These are phyloP conservation scores for Ophiosphaerella herpotricha DNA, from an alignment of 2,329 filamentous ascomycete genomes.

Conservation along the genomic window DNA sequence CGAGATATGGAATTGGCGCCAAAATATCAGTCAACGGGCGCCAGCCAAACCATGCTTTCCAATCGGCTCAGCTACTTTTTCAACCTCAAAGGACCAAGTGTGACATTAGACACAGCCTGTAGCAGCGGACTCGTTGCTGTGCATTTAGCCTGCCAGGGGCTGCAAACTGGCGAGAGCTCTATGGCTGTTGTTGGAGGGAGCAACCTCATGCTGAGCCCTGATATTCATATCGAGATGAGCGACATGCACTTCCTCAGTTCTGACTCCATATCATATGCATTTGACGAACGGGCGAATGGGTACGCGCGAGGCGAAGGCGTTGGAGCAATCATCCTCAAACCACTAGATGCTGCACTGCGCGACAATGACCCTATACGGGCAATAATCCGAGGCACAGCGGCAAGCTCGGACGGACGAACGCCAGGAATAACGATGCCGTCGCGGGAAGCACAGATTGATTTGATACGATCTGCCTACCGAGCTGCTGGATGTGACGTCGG, in stretches of 20 bases:
- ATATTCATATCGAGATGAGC: conserved; percentile 15
- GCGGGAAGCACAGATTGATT: conserved; percentile 51
- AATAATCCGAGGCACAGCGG: conserved; percentile 31
- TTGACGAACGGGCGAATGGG: conserved; percentile 62
- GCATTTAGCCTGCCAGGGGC: conserved; percentile 30
- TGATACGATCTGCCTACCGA: conserved; percentile 40
- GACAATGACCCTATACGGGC: conserved; percentile 36
- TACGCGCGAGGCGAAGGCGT: conserved; percentile 69
- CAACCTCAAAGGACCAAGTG: conserved; percentile 23
- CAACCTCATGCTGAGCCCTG: conserved; percentile 26
- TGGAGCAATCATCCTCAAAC: conserved; percentile 32
- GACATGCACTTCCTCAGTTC: conserved; percentile 27
- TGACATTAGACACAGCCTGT: conserved; percentile 32
- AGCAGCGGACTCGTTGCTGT: conserved; percentile 21
- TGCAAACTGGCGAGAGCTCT: conserved; percentile 27
- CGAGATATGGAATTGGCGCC: conserved; percentile 16
- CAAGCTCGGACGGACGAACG: conserved; percentile 23
- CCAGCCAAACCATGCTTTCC: conserved; percentile 11
- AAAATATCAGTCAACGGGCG: conserved; percentile 18
- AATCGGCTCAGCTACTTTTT: conserved; percentile 24
- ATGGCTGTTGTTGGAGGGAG: conserved; percentile 21
- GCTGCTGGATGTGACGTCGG: conserved; percentile 40
- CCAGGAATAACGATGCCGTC: conserved; percentile 30
- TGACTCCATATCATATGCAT: conserved; percentile 35
- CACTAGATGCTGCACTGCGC: conserved; percentile 14